Conservation (phyloP, 2,329 filamentous ascomycete species). For the Helminthosporium solani region DNA sequence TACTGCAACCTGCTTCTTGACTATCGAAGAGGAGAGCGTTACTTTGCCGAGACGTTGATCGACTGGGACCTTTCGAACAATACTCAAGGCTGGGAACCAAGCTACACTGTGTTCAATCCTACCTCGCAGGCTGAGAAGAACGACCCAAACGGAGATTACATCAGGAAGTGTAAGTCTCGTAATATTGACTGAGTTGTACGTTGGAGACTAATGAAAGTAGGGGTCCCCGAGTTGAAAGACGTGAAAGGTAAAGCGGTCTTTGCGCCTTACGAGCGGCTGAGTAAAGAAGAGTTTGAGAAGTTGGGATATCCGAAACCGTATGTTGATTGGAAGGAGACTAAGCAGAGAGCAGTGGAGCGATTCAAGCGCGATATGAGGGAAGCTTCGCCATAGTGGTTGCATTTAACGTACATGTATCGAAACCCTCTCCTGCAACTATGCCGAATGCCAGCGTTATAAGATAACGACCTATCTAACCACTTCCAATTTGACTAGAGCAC, state of each 20-base stretch:
- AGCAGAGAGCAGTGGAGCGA: constrained; percentile 45
- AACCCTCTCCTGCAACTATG: no score
- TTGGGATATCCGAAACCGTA: constrained; percentile 49
- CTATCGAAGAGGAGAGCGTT: constrained; percentile 52
- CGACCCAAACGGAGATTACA: constrained; percentile 42
- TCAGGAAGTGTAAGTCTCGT: constrained; percentile 31
- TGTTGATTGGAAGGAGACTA: constrained; percentile 48
- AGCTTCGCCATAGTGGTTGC: constrained; percentile 35
- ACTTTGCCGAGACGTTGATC: constrained; percentile 53
- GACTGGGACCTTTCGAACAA: constrained; percentile 54
- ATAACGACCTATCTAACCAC: no score
- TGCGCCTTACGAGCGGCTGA: constrained; percentile 48
- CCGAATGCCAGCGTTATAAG: no score
- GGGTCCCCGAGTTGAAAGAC: constrained; percentile 42
- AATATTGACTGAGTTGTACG: background rate
- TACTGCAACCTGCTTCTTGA: constrained; percentile 53
- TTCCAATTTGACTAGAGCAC: no score
- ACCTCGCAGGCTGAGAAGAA: constrained; percentile 43
- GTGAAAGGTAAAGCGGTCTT: constrained; percentile 52
- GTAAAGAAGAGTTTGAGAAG: constrained; percentile 51
- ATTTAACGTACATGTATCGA: no score
- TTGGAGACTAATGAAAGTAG: constrained; percentile 4
- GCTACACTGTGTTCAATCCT: constrained; percentile 52
- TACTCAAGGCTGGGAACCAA: constrained; percentile 55
- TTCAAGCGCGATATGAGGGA: constrained; percentile 50